Conservation (phyloP, 163 green algal species). For the Scenedesmus sp. region DNA sequence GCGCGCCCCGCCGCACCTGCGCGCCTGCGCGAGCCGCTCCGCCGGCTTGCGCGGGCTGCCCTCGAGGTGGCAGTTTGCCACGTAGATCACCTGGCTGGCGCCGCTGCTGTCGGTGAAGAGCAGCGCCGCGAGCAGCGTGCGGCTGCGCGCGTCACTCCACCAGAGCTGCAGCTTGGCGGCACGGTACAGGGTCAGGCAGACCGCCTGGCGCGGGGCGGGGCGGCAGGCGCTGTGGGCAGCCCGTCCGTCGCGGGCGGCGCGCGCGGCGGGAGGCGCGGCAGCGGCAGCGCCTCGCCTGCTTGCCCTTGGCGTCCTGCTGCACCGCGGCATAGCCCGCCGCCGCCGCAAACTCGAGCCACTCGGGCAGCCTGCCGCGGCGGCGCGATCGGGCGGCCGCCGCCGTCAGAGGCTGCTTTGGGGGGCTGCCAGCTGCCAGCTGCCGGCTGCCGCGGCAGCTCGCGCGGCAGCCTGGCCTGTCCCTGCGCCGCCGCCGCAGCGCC, state of each 20-base stretch:
- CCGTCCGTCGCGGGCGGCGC: background rate
- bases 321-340: constrained; percentile 16
- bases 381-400: no score
- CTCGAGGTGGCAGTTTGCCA: constrained; percentile 46
- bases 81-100: constrained; percentile 22
- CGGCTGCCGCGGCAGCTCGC: background rate
- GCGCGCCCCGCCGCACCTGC: no score
- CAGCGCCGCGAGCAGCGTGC: constrained; percentile 12
- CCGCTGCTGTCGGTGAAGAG: constrained; percentile 10
- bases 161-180: constrained; percentile 26
- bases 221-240: background rate
- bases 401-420: no score
- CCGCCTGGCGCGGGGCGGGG: background rate
- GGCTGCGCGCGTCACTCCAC: constrained; percentile 4
- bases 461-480: background rate
- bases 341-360: constrained; percentile 24
- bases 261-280: background rate
- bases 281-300: background rate
- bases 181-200: constrained; percentile 35
- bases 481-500: background rate
- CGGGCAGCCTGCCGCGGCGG: constrained; percentile 1
- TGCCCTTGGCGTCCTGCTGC: constrained; percentile 18
- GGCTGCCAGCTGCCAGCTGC: no score
- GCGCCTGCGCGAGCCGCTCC: constrained; percentile 31
- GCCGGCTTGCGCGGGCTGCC: constrained; percentile 38